Evolutionary conservation across 805 yeast species (phyloP).

Genomic region (Zygotorulaspora danielsina): DNA sequence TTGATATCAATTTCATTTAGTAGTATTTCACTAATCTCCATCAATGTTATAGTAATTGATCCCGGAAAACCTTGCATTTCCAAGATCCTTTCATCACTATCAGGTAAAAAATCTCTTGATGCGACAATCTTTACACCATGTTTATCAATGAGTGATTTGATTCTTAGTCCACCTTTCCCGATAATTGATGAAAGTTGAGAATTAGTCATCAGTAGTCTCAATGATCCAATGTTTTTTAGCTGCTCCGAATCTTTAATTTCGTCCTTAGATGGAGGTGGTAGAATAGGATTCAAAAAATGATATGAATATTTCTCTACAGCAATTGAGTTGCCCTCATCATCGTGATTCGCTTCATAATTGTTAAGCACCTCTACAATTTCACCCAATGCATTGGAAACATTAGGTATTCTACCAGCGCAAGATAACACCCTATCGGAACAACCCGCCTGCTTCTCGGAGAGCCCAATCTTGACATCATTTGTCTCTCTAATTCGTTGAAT

Average conservation of each 20-base stretch:
- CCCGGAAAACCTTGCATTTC: slow-evolving; percentile 79
- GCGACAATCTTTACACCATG: slow-evolving; percentile 79
- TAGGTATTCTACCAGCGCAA: slow-evolving; percentile 66
- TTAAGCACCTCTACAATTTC: slow-evolving; percentile 53
- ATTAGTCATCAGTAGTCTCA: slow-evolving; percentile 75
- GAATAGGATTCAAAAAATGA: slow-evolving; percentile 35
- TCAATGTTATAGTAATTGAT: slow-evolving; percentile 57
- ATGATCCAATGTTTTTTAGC: slow-evolving; percentile 29
- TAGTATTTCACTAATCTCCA: slow-evolving; percentile 42
- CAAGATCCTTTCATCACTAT: slow-evolving; percentile 78
- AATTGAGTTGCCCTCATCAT: slow-evolving; percentile 32
- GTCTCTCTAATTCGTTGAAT: slow-evolving; percentile 71
- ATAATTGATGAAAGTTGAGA: slow-evolving; percentile 84
- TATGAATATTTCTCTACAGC: slow-evolving; percentile 47
- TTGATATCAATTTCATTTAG: slow-evolving; percentile 25
- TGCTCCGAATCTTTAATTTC: slow-evolving; percentile 30
- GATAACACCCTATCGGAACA: slow-evolving; percentile 80
- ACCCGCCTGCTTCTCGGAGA: slow-evolving; percentile 73
- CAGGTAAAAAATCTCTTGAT: slow-evolving; percentile 74
- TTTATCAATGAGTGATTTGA: slow-evolving; percentile 59
- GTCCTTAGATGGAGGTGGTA: slow-evolving; percentile 30
- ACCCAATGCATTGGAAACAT: slow-evolving; percentile 65
- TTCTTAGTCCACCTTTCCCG: slow-evolving; percentile 77
- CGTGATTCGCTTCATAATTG: slow-evolving; percentile 18
- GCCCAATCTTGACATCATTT: slow-evolving; percentile 80